Evolutionary conservation across 2,329 filamentous ascomycete species (phyloP).

Genomic region (Xylaria sp.): DNA sequence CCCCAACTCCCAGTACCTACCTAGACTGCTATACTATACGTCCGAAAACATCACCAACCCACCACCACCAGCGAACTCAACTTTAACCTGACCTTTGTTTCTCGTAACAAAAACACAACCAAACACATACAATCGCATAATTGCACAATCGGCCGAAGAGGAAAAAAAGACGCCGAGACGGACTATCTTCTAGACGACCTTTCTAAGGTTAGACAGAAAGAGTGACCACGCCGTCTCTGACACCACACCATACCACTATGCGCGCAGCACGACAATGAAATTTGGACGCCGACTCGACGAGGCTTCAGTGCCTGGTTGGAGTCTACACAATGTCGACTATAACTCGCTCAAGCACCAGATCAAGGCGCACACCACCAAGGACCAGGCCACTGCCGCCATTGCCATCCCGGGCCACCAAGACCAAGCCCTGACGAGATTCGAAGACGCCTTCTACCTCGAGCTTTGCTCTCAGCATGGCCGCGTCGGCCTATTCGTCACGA

Average conservation of each 20-base stretch:
- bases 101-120: neutral
- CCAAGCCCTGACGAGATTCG: conserved; percentile 69
- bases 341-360: conserved; percentile 87
- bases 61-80: neutral
- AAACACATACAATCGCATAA: neutral
- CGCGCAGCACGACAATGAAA: conserved; percentile 66
- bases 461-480: conserved; percentile 80
- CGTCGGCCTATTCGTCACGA: conserved; percentile 80
- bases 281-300: conserved; percentile 79
- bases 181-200: neutral
- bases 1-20: neutral
- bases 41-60: neutral
- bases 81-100: conserved; percentile 7
- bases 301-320: conserved; percentile 85
- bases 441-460: conserved; percentile 76
- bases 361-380: conserved; percentile 79
- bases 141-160: neutral
- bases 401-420: conserved; percentile 78
- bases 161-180: neutral
- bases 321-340: conserved; percentile 87
- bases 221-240: conserved; percentile 12
- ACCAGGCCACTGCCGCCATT: conserved; percentile 72
- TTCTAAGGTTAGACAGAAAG: no score
- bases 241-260: conserved; percentile 13
- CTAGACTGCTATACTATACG: neutral